Evolutionary conservation across 1,139 yeast genomes (phyloP), one percentile per base, ranked within the genome.

Genomic region (Arxiozyma slooffiae): DNA sequence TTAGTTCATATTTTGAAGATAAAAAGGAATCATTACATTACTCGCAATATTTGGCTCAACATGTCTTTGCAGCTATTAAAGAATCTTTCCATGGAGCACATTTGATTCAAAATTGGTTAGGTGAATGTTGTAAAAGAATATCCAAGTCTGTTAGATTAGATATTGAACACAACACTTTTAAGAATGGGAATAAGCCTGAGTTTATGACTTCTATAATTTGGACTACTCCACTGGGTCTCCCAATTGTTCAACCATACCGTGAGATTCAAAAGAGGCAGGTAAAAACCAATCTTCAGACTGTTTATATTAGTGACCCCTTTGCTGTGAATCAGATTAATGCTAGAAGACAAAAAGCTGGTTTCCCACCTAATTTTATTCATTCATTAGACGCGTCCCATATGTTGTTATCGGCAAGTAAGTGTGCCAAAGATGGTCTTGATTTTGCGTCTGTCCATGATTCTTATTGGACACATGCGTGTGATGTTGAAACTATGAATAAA

Each of bases 371-470:
- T 67, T 92, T 79, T 65, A 87, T 92, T 50, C 99, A 92, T 65
- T 90, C 97, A 0, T 74, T 92, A 56, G 99, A 92, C 72, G 97
- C 98, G 0, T 85, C 97, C 0, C 98, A 92, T 65, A 92, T 92
- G 98, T 74, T 92, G 52, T 73, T 90, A 76, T 85, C 96, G 11
- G 95, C 97, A 0, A 74, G 80, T 46, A 81, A 80, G 23, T 89
- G 97, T 67, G 80, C 84, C n/a, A 75, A 79, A 45, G 65, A 67
- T 4, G 80, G 78, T 0, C 67, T 92, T 50, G 73, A 81, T n/a
- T 92, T 94, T 74, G 97, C 98, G 0, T 83, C 97, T 0, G 99
- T 92, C 37, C 99, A 92, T 68, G 99, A 92, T 67, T 90, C 97
- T 1, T 92, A 87, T 67, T 92, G 99, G 99, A 89, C 98, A 0